phyloP scores from a whole-genome alignment of 495 filamentous ascomycete genomes.

The Tetracladium setigerum region DNA sequence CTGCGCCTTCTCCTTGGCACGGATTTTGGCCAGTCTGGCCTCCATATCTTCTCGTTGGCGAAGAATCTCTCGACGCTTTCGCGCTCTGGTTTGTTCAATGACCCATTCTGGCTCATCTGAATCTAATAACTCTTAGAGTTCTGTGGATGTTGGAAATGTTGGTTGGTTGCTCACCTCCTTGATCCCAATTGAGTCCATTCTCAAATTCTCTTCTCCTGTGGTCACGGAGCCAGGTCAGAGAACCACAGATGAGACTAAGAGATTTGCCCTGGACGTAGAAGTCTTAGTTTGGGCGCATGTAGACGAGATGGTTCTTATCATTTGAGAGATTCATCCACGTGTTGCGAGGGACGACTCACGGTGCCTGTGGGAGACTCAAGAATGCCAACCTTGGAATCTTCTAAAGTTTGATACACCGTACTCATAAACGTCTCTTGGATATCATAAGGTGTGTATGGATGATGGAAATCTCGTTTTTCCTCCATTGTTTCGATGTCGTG shows the following conservation, averaged over 20 bases:
- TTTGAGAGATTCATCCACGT: background rate
- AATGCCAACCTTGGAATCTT: conserved; percentile 78
- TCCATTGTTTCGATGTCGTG: too few species aligned
- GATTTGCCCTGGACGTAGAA: conserved; percentile 71
- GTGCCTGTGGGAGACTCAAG: conserved; percentile 89
- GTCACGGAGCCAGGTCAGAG: conserved; percentile 88
- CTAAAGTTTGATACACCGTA: conserved; percentile 72
- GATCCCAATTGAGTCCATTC: conserved; percentile 37
- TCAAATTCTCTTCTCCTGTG: conserved; percentile 66
- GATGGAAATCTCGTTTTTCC: conserved; percentile 53
- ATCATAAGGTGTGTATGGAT: conserved; percentile 85
- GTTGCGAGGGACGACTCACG: conserved; percentile 27
- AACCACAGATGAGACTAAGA: conserved; percentile 84
- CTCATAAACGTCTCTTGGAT: conserved; percentile 91
- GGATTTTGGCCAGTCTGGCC: conserved; percentile 54
- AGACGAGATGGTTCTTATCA: background rate
- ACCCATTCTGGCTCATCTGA: conserved; percentile 87
- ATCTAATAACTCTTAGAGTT: conserved; percentile 29
- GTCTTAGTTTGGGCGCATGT: conserved; percentile 2
- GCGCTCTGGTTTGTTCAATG: conserved; percentile 59
- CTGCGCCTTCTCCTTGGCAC: conserved; percentile 57
- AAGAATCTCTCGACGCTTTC: conserved; percentile 59
- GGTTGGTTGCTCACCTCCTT: conserved; percentile 26
- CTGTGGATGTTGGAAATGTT: background rate
- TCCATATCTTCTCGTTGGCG: conserved; percentile 66